Evolutionary conservation across 2,329 filamentous ascomycete genomes (phyloP).

Genomic region (Diplodia intermedia): DNA sequence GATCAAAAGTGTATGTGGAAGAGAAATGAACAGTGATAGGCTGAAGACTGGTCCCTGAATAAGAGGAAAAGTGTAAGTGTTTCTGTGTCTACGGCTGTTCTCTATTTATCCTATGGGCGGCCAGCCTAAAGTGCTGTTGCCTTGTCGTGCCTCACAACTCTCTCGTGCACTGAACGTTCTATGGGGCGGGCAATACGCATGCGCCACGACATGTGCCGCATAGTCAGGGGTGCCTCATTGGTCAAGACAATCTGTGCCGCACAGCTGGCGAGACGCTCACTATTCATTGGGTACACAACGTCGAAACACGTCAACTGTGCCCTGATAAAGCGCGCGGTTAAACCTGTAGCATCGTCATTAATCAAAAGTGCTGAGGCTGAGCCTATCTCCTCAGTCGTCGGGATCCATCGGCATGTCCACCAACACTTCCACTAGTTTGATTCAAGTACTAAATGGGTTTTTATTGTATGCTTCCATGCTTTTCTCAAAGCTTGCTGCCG

Average conservation of each 20-base stretch:
- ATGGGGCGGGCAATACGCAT: conserved; percentile 3
- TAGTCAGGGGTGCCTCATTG: neutral
- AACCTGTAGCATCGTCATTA: neutral
- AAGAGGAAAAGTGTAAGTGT: neutral
- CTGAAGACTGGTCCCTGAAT: neutral
- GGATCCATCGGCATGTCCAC: too few species aligned
- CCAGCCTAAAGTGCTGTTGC: neutral
- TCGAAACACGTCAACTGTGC: neutral
- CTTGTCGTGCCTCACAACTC: conserved; percentile 12
- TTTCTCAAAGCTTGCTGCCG: too few species aligned
- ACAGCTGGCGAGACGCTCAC: neutral
- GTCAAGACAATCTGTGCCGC: neutral
- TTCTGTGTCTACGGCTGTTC: neutral
- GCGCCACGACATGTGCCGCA: conserved; percentile 14
- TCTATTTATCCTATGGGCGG: neutral
- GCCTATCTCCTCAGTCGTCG: neutral
- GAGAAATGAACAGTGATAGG: neutral
- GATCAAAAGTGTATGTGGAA: too few species aligned
- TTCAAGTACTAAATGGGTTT: too few species aligned
- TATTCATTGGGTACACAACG: neutral
- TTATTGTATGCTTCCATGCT: too few species aligned
- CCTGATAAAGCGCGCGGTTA: neutral
- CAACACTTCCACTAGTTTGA: too few species aligned
- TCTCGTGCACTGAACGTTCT: neutral
- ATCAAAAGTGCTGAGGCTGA: neutral